These are phyloP conservation scores for Silybum marianum DNA, from an alignment of 129 eudicot genomes.

Conservation along the genomic window DNA sequence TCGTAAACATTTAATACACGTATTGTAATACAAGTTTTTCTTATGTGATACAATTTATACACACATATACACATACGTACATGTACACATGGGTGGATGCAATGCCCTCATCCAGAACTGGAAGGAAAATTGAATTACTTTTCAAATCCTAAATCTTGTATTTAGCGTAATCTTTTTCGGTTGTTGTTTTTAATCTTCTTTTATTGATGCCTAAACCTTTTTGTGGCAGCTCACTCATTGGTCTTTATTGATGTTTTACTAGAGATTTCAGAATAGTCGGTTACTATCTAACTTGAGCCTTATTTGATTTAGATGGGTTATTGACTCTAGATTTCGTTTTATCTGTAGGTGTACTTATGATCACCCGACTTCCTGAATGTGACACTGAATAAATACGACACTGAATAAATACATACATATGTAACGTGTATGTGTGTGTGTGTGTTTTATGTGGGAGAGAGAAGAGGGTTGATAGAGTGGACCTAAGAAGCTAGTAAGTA, in stretches of 20 bases:
- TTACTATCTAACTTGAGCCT: not conserved
- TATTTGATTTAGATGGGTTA: no score
- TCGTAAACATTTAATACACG: not conserved
- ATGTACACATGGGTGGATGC: not conserved
- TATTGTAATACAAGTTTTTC: no score
- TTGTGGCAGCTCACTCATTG: no score
- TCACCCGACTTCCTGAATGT: not conserved
- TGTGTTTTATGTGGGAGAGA: not conserved
- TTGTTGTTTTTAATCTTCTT: not conserved
- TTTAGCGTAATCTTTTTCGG: no score
- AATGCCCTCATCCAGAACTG: not conserved
- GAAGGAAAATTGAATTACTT: not conserved
- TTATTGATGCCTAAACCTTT: no score
- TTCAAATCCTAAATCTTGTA: not conserved
- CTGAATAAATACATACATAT: not conserved
- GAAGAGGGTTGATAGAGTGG: slow-evolving; percentile 23
- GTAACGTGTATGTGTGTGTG: not conserved
- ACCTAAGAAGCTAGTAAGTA: slow-evolving; percentile 22
- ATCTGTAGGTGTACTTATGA: no score
- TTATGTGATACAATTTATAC: not conserved
- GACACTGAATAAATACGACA: no score
- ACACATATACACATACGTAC: no score
- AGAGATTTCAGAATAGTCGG: no score
- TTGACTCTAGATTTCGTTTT: not conserved
- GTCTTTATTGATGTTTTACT: not conserved